These are phyloP conservation scores for Mucor velutinosus DNA, from an alignment of 371 early-diverging fungal genomes.

Conservation along the genomic window DNA sequence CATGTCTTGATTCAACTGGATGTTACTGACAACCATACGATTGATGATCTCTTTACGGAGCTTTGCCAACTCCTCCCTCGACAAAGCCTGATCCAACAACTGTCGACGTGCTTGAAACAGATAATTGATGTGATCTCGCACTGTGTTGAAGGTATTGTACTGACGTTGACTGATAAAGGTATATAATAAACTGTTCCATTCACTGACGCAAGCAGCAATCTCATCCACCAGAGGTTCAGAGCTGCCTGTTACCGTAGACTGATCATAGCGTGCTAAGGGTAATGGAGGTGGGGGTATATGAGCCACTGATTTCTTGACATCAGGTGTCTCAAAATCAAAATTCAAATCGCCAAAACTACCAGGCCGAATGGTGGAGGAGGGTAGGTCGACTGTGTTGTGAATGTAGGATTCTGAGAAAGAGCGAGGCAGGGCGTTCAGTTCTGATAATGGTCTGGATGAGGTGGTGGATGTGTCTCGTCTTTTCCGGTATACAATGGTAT, in stretches of 20 bases:
- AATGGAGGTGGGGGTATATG: conserved; percentile 46
- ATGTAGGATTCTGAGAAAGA: conserved; percentile 39
- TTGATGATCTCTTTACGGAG: conserved; percentile 63
- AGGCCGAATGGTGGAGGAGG: conserved; percentile 7
- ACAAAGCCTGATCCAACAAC: conserved; percentile 66
- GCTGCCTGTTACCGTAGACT: conserved; percentile 57
- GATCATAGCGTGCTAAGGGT: conserved; percentile 53
- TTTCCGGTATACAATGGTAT: conserved; percentile 7
- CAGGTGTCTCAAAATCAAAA: conserved; percentile 13
- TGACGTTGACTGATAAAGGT: conserved; percentile 54
- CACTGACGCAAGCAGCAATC: conserved; percentile 65
- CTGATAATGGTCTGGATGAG: conserved; percentile 2
- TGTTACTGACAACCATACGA: conserved; percentile 60
- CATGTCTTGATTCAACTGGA: conserved; percentile 56
- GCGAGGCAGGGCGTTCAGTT: conserved; percentile 20
- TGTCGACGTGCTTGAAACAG: conserved; percentile 70
- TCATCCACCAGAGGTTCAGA: conserved; percentile 73
- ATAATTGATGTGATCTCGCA: conserved; percentile 59
- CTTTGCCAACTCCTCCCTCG: conserved; percentile 61
- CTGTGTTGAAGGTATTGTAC: conserved; percentile 57
- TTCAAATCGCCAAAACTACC: conserved; percentile 21
- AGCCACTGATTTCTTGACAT: neutral
- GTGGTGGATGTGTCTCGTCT: conserved; percentile 5
- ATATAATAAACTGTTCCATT: conserved; percentile 65
- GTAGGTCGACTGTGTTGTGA: neutral